A percentile compares a stretch with the other conserved stretches of the same genome.
Conservation (phyloP, 768 basidiomycete genomes). For the Leccinum sublutescens region DNA sequence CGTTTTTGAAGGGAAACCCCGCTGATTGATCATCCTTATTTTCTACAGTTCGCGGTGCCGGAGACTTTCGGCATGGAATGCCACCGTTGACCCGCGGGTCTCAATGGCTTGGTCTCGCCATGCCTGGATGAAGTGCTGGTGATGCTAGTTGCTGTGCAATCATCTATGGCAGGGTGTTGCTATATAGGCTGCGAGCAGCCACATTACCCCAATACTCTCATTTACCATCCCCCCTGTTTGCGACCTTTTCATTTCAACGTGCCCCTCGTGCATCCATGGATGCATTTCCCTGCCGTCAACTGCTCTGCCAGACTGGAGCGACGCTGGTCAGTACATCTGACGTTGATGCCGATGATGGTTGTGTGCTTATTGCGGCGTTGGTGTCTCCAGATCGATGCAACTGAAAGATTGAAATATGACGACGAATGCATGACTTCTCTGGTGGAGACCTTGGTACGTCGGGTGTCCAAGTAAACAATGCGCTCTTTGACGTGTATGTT, state of each 20-base stretch:
- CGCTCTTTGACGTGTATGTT: neutral
- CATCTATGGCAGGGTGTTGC: constrained; percentile 8
- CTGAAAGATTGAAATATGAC: neutral
- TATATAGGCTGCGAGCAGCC: constrained; percentile 21
- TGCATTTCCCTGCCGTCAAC: neutral
- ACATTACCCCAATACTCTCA: constrained; percentile 1
- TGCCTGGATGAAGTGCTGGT: neutral
- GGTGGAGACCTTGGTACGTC: constrained; percentile 2
- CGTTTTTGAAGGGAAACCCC: neutral
- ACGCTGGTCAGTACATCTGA: constrained; percentile 10
- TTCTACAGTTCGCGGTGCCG: neutral
- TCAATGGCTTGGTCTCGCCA: constrained; percentile 4
- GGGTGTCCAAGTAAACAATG: neutral
- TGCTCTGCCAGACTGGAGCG: neutral
- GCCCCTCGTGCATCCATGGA: constrained; percentile 9
- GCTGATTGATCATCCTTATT: neutral
- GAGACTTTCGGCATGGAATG: neutral
- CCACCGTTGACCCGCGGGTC: neutral
- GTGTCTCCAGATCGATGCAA: constrained; percentile 8
- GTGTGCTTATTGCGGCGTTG: neutral
- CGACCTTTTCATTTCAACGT: neutral
- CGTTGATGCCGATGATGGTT: neutral
- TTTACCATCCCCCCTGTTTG: neutral
- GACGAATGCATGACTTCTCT: constrained; percentile 7
- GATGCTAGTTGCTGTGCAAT: constrained; percentile 15